Evolutionary conservation across 2,329 filamentous ascomycete species (phyloP), one percentile per base, ranked within the genome.

Genomic region (Paracoccidioides brasiliensis): DNA sequence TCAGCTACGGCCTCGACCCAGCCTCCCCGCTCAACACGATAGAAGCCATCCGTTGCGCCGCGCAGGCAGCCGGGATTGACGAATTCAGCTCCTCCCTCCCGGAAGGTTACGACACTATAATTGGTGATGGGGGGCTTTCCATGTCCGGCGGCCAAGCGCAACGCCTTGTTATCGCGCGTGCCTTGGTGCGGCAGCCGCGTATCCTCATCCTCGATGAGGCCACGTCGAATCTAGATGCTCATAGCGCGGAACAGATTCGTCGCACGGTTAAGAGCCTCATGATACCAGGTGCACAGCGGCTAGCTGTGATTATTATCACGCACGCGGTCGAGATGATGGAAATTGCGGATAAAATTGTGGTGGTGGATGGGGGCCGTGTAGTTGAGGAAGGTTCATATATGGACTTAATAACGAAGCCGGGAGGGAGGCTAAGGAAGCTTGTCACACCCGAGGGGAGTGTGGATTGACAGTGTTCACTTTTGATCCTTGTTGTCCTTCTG

Each of bases 261-360:
- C 70, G 78, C 7, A 84, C 84, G 0, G 76, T 95, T 43, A 69
- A 68, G 40, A 64, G 65, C 0, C 69, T 93, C 1, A 72, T 84
- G 10, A 58, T 62, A 0, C 3, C 14, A 30, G 63, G 63, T 10
- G 59, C 64, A 3, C 45, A 15, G 14, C 74, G 72, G 0, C 78
- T 88, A 68, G 86, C 86, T 0, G 81, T 95, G 0, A 76, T 96
- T 14, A 78, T 94, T 30, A 84, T 95, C 42, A 95, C 90, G 51
- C 91, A 96, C 70, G 81, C 79, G 56, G 76, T 75, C 58, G 85
- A 91, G 64, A 94, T 95, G 88, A 96, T 97, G 87, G 77, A 78
- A 56, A 80, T 88, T 57, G 86, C 85, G 0, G 83, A 89, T 66
- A 76, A 80, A 46, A 74, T 96, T 6, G 75, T 91, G 0, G 81